Percentiles rank a stretch among this genome's conserved stretches.
These are phyloP conservation scores for Euphorbia pulcherrima DNA, from an alignment of 345 rosid genomes.

Conservation along the genomic window DNA sequence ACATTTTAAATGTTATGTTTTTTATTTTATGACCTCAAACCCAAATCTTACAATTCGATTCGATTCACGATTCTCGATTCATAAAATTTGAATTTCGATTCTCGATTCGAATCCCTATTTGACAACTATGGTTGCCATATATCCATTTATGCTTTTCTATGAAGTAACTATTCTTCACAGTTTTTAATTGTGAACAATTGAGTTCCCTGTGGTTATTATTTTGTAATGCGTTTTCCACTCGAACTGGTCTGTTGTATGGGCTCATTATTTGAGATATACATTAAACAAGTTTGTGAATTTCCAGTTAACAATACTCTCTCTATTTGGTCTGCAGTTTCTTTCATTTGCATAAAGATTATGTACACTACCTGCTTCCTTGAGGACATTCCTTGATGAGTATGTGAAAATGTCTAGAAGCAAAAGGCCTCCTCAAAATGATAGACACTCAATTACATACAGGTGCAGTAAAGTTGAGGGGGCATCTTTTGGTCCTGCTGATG, in stretches of 20 bases:
- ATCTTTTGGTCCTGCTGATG: constrained; percentile 41
- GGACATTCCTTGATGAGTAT: constrained; percentile 19
- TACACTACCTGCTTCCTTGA: constrained; percentile 20
- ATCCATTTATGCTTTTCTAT: not conserved
- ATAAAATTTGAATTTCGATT: too few relatives aligned
- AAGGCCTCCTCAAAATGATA: constrained; percentile 32
- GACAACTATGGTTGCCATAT: too few relatives aligned
- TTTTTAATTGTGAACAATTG: not conserved
- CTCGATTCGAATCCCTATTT: too few relatives aligned
- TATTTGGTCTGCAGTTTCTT: constrained; percentile 20
- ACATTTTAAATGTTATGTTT: too few relatives aligned
- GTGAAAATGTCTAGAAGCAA: constrained; percentile 45
- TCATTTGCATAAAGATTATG: constrained; percentile 6
- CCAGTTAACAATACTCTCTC: constrained; percentile 7
- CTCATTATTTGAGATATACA: not conserved
- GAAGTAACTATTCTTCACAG: not conserved
- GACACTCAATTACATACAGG: constrained; percentile 46
- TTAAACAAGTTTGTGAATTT: not conserved
- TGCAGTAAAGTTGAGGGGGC: constrained; percentile 37
- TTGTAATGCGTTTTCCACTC: not conserved
- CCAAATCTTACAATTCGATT: too few relatives aligned
- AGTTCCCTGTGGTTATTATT: not conserved
- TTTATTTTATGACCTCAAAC: too few relatives aligned
- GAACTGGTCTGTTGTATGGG: too few relatives aligned
- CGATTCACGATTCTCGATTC: too few relatives aligned